These are phyloP conservation scores for Thermoascus crustaceus DNA, from an alignment of 2,329 filamentous ascomycete genomes.

Conservation along the genomic window DNA sequence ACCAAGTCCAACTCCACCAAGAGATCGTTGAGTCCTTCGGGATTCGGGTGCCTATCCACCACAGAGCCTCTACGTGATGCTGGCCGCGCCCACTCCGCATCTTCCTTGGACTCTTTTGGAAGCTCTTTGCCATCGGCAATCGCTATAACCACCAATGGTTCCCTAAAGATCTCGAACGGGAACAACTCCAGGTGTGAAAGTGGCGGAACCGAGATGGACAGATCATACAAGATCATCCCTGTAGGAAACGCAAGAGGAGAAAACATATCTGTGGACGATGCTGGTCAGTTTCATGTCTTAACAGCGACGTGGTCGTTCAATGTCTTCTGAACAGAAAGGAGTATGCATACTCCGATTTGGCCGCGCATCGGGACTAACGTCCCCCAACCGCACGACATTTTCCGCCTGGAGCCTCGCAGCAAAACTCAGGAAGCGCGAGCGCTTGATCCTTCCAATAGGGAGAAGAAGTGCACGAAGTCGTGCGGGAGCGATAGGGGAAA, in stretches of 20 bases:
- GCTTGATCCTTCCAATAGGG: constrained; percentile 77
- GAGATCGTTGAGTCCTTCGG: constrained; percentile 31
- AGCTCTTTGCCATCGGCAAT: constrained; percentile 74
- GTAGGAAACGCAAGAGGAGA: constrained; percentile 80
- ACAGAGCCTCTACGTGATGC: constrained; percentile 8
- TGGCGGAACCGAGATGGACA: constrained; percentile 72
- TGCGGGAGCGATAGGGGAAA: constrained; percentile 85
- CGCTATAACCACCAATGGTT: constrained; percentile 74
- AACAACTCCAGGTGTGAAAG: constrained; percentile 69
- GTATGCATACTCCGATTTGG: constrained; percentile 68
- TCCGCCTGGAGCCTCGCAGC: constrained; percentile 69
- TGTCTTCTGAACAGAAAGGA: background rate
- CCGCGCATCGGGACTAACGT: constrained; percentile 75
- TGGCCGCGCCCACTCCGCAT: constrained; percentile 2
- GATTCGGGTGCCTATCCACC: constrained; percentile 27
- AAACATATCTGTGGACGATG: constrained; percentile 65
- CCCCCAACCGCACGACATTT: constrained; percentile 73
- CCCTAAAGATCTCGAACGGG: constrained; percentile 84
- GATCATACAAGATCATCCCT: constrained; percentile 80
- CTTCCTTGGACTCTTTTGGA: constrained; percentile 21
- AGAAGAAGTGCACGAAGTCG: constrained; percentile 81
- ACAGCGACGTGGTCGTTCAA: background rate
- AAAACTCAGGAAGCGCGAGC: constrained; percentile 70
- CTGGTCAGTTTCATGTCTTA: constrained; percentile 14
- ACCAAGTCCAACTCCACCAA: constrained; percentile 61